These are phyloP conservation scores for Solanum sejunctum DNA, from an alignment of 257 asterid genomes.

Conservation along the genomic window DNA sequence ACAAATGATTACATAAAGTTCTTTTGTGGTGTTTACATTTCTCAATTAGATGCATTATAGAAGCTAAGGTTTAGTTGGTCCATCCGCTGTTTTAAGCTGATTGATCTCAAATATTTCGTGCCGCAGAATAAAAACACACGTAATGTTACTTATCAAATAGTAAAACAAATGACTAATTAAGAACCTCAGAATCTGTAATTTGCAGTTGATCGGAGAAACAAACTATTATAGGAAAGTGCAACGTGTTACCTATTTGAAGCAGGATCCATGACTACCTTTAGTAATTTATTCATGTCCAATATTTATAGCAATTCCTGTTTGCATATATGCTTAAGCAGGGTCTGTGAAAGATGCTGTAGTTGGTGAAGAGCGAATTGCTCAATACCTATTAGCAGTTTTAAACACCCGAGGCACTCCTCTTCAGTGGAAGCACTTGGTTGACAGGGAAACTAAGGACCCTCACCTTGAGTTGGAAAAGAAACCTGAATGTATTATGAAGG, in stretches of 20 bases:
- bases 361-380: constrained; percentile 90
- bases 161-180: neutral
- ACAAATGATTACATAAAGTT: neutral
- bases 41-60: neutral
- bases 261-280: neutral
- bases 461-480: constrained; percentile 15
- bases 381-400: constrained; percentile 76
- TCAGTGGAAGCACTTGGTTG: constrained; percentile 54
- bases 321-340: constrained; percentile 29
- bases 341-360: constrained; percentile 91
- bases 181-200: neutral
- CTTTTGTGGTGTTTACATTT: neutral
- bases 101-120: neutral
- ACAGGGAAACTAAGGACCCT: constrained; percentile 18
- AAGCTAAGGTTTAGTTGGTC: neutral
- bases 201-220: neutral
- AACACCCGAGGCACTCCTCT: constrained; percentile 85
- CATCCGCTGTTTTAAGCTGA: neutral
- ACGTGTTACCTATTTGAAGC: neutral
- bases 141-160: neutral
- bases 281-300: neutral
- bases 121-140: neutral
- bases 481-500: constrained; percentile 38
- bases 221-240: too few species aligned
- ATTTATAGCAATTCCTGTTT: neutral